Percentiles rank a stretch among this genome's conserved stretches.
These are phyloP conservation scores for Colletotrichum sp. DNA, from an alignment of 2,329 filamentous ascomycete species.

Conservation along the genomic window DNA sequence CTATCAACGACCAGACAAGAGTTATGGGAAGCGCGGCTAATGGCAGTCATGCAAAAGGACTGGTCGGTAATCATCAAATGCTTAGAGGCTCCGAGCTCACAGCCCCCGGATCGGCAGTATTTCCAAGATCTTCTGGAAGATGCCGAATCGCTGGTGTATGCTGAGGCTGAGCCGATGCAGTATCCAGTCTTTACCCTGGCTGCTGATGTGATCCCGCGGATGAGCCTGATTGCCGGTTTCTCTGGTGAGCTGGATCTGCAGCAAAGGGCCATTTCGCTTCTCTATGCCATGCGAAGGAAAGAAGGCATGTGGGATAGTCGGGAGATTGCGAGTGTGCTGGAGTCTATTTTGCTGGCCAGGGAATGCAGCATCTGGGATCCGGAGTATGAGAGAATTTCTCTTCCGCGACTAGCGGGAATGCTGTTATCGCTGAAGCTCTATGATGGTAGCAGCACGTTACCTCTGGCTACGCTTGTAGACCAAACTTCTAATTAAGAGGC, in stretches of 20 bases:
- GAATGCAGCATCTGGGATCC: background rate
- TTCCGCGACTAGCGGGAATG: background rate
- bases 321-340: slow-evolving; percentile 14
- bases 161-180: background rate
- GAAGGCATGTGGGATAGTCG: slow-evolving; percentile 27
- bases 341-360: background rate
- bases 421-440: background rate
- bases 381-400: background rate
- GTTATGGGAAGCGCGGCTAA: background rate
- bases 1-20: background rate
- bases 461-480: background rate
- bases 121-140: background rate
- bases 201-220: slow-evolving; percentile 1
- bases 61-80: background rate
- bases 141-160: background rate
- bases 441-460: background rate
- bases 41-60: background rate
- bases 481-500: background rate
- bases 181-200: background rate
- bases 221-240: background rate
- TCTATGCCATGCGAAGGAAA: slow-evolving; percentile 20
- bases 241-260: background rate
- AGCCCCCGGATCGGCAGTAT: background rate
- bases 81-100: background rate
- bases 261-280: slow-evolving; percentile 6